These are phyloP conservation scores for Mucor piriformis DNA, from an alignment of 371 early-diverging fungal species.

Conservation along the genomic window DNA sequence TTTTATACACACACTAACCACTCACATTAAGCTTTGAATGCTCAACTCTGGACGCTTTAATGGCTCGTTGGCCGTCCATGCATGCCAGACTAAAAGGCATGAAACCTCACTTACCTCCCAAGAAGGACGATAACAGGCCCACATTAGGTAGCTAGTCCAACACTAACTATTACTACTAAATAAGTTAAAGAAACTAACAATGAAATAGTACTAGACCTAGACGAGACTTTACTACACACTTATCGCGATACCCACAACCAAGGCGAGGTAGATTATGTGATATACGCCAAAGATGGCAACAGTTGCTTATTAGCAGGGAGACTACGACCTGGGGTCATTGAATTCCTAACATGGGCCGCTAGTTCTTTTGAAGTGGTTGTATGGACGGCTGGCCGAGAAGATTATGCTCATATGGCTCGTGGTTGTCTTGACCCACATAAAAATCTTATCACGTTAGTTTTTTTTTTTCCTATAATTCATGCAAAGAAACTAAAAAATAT, in stretches of 20 bases:
- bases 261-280: constrained; percentile 39
- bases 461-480: constrained; percentile 1
- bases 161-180: background rate
- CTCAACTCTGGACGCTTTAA: constrained; percentile 45
- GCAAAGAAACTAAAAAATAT: background rate
- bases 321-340: constrained; percentile 51
- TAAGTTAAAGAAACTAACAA: background rate
- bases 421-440: constrained; percentile 42
- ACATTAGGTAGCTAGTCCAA: constrained; percentile 51
- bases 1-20: too few species aligned
- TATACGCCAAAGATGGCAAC: constrained; percentile 37
- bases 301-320: constrained; percentile 44
- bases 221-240: constrained; percentile 50
- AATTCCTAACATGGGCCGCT: constrained; percentile 48
- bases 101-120: constrained; percentile 47
- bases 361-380: constrained; percentile 50
- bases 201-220: constrained; percentile 42
- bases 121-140: constrained; percentile 41
- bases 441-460: constrained; percentile 40
- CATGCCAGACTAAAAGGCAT: constrained; percentile 45
- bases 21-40: constrained; percentile 52
- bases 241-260: constrained; percentile 26
- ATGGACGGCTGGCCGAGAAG: constrained; percentile 51
- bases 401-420: constrained; percentile 44
- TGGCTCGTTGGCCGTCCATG: constrained; percentile 53